Conservation (phyloP, 179 eudicot species). For the Corrigiola litoralis region DNA sequence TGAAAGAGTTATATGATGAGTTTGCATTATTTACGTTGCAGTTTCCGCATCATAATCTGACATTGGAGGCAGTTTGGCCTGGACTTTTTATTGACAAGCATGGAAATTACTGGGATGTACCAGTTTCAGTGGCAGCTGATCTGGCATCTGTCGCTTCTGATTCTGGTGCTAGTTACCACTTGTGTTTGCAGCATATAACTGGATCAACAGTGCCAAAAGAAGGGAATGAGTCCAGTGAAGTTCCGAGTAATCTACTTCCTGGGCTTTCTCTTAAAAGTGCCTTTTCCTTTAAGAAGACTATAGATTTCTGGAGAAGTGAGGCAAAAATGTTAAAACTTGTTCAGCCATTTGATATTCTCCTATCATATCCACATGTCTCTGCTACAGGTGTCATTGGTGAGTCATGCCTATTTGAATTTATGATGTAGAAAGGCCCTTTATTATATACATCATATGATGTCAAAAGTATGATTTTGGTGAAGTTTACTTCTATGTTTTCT, state of each 20-base stretch:
- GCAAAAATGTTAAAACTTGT: constrained; percentile 64
- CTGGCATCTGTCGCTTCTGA: constrained; percentile 65
- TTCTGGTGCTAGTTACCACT: constrained; percentile 59
- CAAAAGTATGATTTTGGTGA: background rate
- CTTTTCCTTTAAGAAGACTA: constrained; percentile 47
- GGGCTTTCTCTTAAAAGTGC: constrained; percentile 68
- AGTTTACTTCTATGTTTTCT: background rate
- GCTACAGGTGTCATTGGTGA: constrained; percentile 72
- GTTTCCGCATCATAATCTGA: constrained; percentile 65
- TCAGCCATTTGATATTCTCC: constrained; percentile 71
- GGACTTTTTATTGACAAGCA: constrained; percentile 57
- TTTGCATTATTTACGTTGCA: constrained; percentile 32
- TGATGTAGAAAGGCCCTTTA: background rate
- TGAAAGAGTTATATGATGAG: background rate
- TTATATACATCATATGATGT: background rate
- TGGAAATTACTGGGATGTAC: constrained; percentile 84
- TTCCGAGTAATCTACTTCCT: constrained; percentile 45
- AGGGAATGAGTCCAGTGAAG: constrained; percentile 29
- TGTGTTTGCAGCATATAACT: constrained; percentile 52
- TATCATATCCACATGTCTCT: constrained; percentile 76
- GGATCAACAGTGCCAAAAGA: constrained; percentile 48
- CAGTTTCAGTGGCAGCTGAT: constrained; percentile 65
- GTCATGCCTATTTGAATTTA: constrained; percentile 8
- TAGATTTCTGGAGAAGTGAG: constrained; percentile 74
- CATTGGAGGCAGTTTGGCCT: constrained; percentile 66